Conservation (phyloP, 75 land plant species). For the Pseudotsuga menziesii region DNA sequence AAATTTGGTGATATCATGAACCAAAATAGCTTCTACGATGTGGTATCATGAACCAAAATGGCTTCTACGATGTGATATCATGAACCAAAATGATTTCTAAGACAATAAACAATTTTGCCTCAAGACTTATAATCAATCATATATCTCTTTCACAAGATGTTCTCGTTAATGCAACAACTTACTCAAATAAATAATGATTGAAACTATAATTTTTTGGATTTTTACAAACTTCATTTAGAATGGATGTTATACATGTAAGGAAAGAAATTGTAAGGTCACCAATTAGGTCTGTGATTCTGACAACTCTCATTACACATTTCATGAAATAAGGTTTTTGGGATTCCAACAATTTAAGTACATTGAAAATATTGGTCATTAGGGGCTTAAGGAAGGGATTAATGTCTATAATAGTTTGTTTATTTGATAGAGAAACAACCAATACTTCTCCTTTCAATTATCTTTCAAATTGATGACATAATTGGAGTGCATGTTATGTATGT, state of each 20-base stretch:
- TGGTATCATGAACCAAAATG: too few species aligned
- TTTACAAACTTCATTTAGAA: slow-evolving; percentile 54
- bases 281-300: slow-evolving; percentile 59
- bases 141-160: slow-evolving; percentile 64
- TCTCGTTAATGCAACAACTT: slow-evolving; percentile 72
- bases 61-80: too few species aligned
- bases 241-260: slow-evolving; percentile 40
- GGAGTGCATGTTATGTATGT: slow-evolving; percentile 57
- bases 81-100: slow-evolving; percentile 63
- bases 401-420: slow-evolving; percentile 64
- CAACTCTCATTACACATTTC: slow-evolving; percentile 96
- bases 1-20: too few species aligned
- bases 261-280: slow-evolving; percentile 51
- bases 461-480: slow-evolving; percentile 53
- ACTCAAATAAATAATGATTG: slow-evolving; percentile 93
- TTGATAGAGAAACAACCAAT: slow-evolving; percentile 85
- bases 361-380: slow-evolving; percentile 70
- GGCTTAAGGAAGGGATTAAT: slow-evolving; percentile 44
- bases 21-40: too few species aligned
- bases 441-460: slow-evolving; percentile 85
- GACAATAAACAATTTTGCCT: slow-evolving; percentile 65
- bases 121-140: slow-evolving; percentile 59
- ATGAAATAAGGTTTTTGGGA: slow-evolving; percentile 89
- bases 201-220: slow-evolving; percentile 90
- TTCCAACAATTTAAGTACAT: slow-evolving; percentile 76